Evolutionary conservation across 192 early-diverging fungal species (phyloP).

Genomic region (Allomyces javanicus): DNA sequence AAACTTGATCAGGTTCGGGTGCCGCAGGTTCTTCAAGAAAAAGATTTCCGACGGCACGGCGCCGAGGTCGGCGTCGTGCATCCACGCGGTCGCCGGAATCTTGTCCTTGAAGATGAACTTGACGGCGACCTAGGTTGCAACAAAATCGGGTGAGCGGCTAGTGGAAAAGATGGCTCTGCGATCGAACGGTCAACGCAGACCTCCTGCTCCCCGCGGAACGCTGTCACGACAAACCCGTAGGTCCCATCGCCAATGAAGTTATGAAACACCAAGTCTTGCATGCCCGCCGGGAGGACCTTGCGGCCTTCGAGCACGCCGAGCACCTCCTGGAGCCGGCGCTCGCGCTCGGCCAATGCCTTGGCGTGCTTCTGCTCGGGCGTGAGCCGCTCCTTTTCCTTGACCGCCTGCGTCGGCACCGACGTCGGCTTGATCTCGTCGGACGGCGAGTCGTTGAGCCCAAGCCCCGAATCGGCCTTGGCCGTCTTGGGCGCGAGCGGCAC

Average conservation of each 20-base stretch:
- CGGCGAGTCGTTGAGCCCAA: too few relatives aligned
- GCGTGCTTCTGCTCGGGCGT: neutral
- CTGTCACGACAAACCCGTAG: conserved; percentile 29
- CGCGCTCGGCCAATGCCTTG: neutral
- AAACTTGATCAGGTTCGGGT: conserved; percentile 20
- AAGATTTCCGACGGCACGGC: conserved; percentile 23
- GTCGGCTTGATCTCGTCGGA: too few relatives aligned
- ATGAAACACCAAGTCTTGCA: neutral
- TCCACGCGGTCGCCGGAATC: conserved; percentile 14
- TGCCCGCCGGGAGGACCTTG: neutral
- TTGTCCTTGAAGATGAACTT: conserved; percentile 29
- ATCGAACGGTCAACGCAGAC: too few relatives aligned
- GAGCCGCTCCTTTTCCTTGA: neutral
- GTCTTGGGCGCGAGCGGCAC: too few relatives aligned
- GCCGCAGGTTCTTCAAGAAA: conserved; percentile 19
- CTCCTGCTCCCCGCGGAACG: conserved; percentile 1
- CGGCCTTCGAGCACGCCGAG: neutral
- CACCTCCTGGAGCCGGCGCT: neutral
- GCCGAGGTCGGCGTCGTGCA: conserved; percentile 15
- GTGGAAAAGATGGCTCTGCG: too few relatives aligned
- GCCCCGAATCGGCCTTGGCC: too few relatives aligned
- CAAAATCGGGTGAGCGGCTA: too few relatives aligned
- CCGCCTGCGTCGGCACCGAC: neutral
- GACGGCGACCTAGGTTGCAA: conserved; percentile 11
- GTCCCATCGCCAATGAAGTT: conserved; percentile 21